Conservation (phyloP, 495 filamentous ascomycete species). For the Penicillium atrosanguineum region DNA sequence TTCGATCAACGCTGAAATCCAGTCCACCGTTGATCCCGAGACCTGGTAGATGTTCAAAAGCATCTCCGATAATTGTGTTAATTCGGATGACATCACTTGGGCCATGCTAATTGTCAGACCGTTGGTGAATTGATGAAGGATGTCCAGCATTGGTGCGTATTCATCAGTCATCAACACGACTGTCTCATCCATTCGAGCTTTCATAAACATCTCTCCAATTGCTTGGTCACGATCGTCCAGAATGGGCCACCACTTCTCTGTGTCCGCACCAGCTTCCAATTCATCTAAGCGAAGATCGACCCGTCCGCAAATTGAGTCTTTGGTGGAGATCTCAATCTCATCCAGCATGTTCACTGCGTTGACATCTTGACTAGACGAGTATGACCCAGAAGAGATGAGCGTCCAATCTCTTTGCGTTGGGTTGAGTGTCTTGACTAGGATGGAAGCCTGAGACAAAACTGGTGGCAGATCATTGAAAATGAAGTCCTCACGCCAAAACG, state of each 20-base stretch:
- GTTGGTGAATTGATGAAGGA: conserved; percentile 80
- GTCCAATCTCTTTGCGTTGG: conserved; percentile 54
- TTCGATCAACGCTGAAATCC: conserved; percentile 90
- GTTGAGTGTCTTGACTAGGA: conserved; percentile 71
- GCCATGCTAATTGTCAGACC: conserved; percentile 85
- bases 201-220: conserved; percentile 86
- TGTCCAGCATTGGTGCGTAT: conserved; percentile 78
- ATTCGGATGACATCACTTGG: conserved; percentile 68
- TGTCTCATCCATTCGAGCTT: conserved; percentile 77
- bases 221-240: conserved; percentile 67
- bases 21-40: conserved; percentile 81
- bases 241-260: conserved; percentile 88
- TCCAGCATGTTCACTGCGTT: conserved; percentile 44
- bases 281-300: conserved; percentile 86
- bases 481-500: conserved; percentile 94
- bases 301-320: conserved; percentile 64
- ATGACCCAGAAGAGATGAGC: conserved; percentile 46
- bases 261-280: conserved; percentile 71
- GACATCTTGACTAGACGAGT: conserved; percentile 41
- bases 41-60: conserved; percentile 96
- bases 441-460: conserved; percentile 71
- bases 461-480: conserved; percentile 82
- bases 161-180: conserved; percentile 84
- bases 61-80: conserved; percentile 78
- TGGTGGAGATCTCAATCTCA: conserved; percentile 52